These are phyloP conservation scores for Talaromyces sp. DNA, from an alignment of 2,329 filamentous ascomycete species.

Conservation along the genomic window DNA sequence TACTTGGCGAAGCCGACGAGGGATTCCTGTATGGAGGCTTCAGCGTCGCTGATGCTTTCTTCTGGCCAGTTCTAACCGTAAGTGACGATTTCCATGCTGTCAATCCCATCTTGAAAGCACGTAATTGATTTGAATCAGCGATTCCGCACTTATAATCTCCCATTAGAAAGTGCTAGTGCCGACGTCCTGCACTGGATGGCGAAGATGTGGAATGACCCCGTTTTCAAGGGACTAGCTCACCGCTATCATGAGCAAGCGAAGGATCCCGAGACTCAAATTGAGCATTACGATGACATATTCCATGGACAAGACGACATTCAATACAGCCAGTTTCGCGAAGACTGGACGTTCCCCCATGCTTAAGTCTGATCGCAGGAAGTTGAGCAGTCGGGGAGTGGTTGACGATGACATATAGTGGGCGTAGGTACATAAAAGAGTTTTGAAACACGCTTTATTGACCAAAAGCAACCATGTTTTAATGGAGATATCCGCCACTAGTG, in stretches of 20 bases:
- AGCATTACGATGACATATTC: conserved; percentile 33
- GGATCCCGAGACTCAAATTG: conserved; percentile 27
- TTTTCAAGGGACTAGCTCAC: conserved; percentile 22
- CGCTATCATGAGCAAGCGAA: conserved; percentile 30
- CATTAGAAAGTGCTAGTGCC: neutral
- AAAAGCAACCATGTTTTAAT: too few relatives aligned
- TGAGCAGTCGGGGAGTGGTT: neutral
- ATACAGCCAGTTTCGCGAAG: neutral
- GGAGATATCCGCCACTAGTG: too few relatives aligned
- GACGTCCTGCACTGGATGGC: neutral
- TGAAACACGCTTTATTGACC: too few relatives aligned
- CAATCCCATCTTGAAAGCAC: neutral
- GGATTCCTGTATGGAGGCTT: conserved; percentile 37
- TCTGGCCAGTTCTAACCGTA: conserved; percentile 31
- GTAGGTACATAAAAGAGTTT: too few relatives aligned
- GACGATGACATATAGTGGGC: too few relatives aligned
- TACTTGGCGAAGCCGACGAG: conserved; percentile 28
- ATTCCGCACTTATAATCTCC: neutral
- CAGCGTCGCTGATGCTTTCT: conserved; percentile 39
- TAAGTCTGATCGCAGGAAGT: neutral
- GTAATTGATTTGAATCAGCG: neutral
- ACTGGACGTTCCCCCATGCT: neutral
- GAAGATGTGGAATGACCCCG: neutral
- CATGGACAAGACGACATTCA: neutral
- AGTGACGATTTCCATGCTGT: neutral